phyloP scores from a whole-genome alignment of 2,329 filamentous ascomycete species.

The Penicillium aurantiogriseum region DNA sequence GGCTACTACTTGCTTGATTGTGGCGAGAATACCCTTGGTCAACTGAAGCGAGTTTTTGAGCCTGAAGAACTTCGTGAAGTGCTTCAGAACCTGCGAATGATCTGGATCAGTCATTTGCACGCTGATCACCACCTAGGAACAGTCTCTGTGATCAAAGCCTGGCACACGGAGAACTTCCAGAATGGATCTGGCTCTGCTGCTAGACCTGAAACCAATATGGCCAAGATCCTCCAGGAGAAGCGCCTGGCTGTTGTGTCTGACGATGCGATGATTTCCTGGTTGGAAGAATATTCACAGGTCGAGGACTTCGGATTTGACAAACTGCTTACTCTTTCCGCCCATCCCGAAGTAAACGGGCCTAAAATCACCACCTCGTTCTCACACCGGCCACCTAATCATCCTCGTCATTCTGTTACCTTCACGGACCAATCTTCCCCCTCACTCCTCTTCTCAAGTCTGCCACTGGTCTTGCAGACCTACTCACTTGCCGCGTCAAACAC shows the following conservation, averaged over 20 bases:
- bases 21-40: constrained; percentile 88
- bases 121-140: constrained; percentile 94
- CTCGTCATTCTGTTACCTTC: constrained; percentile 26
- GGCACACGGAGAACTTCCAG: constrained; percentile 59
- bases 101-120: constrained; percentile 95
- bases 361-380: constrained; percentile 28
- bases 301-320: constrained; percentile 71
- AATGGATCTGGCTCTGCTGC: constrained; percentile 44
- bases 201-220: constrained; percentile 33
- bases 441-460: constrained; percentile 47
- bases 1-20: constrained; percentile 91
- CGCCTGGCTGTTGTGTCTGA: constrained; percentile 68
- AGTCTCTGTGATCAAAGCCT: constrained; percentile 75
- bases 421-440: constrained; percentile 27
- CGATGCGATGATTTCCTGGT: constrained; percentile 68
- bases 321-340: constrained; percentile 51
- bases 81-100: constrained; percentile 71
- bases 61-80: constrained; percentile 65
- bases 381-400: constrained; percentile 30
- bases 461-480: constrained; percentile 65
- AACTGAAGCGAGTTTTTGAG: constrained; percentile 72
- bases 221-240: constrained; percentile 41
- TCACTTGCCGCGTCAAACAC: constrained; percentile 69
- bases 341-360: constrained; percentile 19
- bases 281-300: constrained; percentile 74